Evolutionary conservation across 768 basidiomycete genomes (phyloP).

Genomic region (Lactarius tabidus): DNA sequence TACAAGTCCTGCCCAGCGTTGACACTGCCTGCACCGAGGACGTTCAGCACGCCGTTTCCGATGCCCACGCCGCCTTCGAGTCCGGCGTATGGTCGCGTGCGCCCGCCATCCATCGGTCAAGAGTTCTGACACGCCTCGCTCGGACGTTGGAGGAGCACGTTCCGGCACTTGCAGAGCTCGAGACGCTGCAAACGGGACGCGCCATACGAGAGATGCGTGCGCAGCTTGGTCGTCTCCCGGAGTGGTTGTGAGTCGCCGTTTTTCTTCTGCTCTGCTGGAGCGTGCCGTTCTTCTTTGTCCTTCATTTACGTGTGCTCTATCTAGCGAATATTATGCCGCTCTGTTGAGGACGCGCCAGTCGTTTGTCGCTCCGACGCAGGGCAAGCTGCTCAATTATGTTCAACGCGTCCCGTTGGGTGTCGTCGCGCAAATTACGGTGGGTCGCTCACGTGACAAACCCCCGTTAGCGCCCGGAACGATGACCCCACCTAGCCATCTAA

Average conservation of each 20-base stretch:
- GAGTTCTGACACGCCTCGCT: slow-evolving; percentile 61
- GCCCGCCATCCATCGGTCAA: slow-evolving; percentile 55
- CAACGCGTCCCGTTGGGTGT: slow-evolving; percentile 79
- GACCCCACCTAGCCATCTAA: slow-evolving; percentile 65
- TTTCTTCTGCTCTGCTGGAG: not conserved
- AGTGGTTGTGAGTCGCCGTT: slow-evolving; percentile 69
- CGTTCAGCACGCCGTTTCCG: slow-evolving; percentile 47
- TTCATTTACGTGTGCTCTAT: not conserved
- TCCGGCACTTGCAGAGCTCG: slow-evolving; percentile 56
- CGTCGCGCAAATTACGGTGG: slow-evolving; percentile 83
- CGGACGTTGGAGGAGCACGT: slow-evolving; percentile 53
- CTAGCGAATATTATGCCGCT: slow-evolving; percentile 74
- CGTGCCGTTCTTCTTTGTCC: not conserved
- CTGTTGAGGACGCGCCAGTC: slow-evolving; percentile 65
- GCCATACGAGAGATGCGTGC: slow-evolving; percentile 81
- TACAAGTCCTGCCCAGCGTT: slow-evolving; percentile 40
- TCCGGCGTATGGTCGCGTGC: slow-evolving; percentile 72
- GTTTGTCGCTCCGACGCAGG: slow-evolving; percentile 75
- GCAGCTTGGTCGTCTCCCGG: slow-evolving; percentile 72
- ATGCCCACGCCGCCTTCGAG: slow-evolving; percentile 56
- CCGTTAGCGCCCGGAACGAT: not conserved
- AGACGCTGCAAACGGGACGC: slow-evolving; percentile 74
- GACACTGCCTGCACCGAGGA: slow-evolving; percentile 47
- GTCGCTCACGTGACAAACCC: slow-evolving; percentile 12
- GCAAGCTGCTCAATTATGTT: slow-evolving; percentile 74